Percentiles rank a stretch among this genome's conserved stretches.
Evolutionary conservation across 169 alveolate genomes (phyloP).

Genomic region (Plasmodium blacklocki): DNA sequence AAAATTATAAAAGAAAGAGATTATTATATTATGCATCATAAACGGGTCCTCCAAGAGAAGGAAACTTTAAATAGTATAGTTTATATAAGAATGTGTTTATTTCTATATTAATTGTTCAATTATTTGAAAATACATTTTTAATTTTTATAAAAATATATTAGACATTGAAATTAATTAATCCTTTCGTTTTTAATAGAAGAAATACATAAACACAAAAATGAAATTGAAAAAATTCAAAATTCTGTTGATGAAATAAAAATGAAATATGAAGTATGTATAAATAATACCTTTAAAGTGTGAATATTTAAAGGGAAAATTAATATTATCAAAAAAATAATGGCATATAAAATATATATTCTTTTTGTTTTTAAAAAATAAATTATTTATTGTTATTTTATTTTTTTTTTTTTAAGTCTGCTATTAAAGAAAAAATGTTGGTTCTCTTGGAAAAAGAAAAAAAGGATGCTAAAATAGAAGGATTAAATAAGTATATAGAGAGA

Average conservation of each 20-base stretch:
- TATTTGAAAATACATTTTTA: conserved; percentile 7
- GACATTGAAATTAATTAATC: conserved; percentile 17
- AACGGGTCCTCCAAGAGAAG: conserved; percentile 72
- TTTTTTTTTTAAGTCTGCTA: conserved; percentile 42
- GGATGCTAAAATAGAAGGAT: conserved; percentile 71
- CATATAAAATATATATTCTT: conserved; percentile 1
- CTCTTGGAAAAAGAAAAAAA: conserved; percentile 63
- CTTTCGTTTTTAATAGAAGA: conserved; percentile 61
- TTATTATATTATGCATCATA: conserved; percentile 74
- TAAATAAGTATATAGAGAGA: conserved; percentile 62
- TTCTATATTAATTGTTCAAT: conserved; percentile 20
- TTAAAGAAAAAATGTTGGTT: conserved; percentile 70
- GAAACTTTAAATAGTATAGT: conserved; percentile 68
- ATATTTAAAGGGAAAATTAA: not conserved
- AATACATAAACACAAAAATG: conserved; percentile 68
- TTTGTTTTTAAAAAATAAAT: conserved; percentile 3
- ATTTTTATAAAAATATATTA: conserved; percentile 13
- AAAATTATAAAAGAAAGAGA: conserved; percentile 74
- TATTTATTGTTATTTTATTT: conserved; percentile 13
- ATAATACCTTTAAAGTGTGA: conserved; percentile 3
- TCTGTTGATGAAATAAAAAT: conserved; percentile 57
- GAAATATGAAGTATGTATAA: conserved; percentile 59
- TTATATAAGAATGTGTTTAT: conserved; percentile 1
- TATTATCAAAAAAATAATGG: conserved; percentile 4
- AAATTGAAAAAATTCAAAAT: conserved; percentile 63